Evolutionary conservation across 1,284 basidiomycete species (phyloP), one percentile per base, ranked within the genome.

Genomic region (Peniophora sp.): DNA sequence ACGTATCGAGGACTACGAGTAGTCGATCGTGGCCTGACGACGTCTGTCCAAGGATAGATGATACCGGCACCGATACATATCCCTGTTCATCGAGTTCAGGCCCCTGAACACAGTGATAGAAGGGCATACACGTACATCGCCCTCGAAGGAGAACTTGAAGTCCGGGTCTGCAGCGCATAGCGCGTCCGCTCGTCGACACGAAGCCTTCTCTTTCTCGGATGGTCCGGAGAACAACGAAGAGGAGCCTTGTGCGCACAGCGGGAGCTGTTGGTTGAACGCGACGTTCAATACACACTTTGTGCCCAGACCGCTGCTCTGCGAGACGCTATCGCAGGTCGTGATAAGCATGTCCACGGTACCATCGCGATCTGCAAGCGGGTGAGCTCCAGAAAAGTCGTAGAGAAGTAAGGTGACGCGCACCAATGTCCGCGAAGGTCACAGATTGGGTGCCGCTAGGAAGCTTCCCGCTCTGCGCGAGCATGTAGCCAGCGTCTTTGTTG

Each of bases 311-410:
- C 76, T 79, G 0, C 73, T 71, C 0, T 75, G 64, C 2, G 88
- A 91, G 14, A 85, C 78, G 1, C 75, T 78, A 1, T 78, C 70
- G 65, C 96, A 99, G 0, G 88, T 88, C 0, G 91, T 79, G 60
- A 98, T 95, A 47, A 99, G 76, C 74, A 99, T 83, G 65, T 99
- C 96, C 44, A 98, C 89, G 0, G 95, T 96, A 1, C 96, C 96
- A 61, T 99, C 97, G 12, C 97, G 83, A 63, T 97, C 92, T 94
- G 42, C 32, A 51, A 11, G 34, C n/a, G n/a, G 10, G 10, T 15
- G 32, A 45, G 24, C n/a, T n/a, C n/a, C n/a, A n/a, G n/a, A n/a
- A n/a, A n/a, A n/a, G n/a, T n/a, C n/a, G n/a, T 11, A 47, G 3
- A 42, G 48, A 36, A 14, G 3, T 43, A 37, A 34, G 12, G 23